phyloP scores from a whole-genome alignment of 2,329 filamentous ascomycete species.

The Pyrenophora tritici-repentis region DNA sequence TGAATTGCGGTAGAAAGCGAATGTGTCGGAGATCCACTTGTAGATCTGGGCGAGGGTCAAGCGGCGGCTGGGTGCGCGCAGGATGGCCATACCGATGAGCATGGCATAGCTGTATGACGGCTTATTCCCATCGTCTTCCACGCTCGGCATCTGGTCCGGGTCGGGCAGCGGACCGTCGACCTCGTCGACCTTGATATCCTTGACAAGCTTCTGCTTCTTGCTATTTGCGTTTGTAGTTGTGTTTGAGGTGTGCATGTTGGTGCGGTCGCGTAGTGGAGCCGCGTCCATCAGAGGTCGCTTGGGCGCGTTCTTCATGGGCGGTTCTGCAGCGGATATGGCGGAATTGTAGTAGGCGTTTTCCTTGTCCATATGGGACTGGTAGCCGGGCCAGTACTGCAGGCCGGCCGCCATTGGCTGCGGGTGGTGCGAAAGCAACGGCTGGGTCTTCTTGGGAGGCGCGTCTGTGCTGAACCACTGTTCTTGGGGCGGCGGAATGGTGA shows the following conservation, averaged over 20 bases:
- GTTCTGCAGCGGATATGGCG: conserved; percentile 36
- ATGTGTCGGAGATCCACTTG: conserved; percentile 98
- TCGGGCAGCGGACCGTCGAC: conserved; percentile 64
- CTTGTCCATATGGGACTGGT: conserved; percentile 53
- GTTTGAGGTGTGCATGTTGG: not conserved
- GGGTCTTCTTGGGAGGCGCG: conserved; percentile 68
- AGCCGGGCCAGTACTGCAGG: conserved; percentile 58
- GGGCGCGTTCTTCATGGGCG: conserved; percentile 39
- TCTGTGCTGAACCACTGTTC: conserved; percentile 63
- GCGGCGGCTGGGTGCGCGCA: conserved; percentile 79
- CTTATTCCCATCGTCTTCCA: conserved; percentile 86
- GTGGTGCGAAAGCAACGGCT: conserved; percentile 53
- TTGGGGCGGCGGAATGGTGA: conserved; percentile 69
- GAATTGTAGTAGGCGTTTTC: conserved; percentile 54
- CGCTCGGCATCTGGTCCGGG: conserved; percentile 76
- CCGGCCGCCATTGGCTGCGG: conserved; percentile 52
- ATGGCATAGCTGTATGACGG: conserved; percentile 92
- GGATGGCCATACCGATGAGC: conserved; percentile 95
- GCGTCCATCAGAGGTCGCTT: conserved; percentile 74
- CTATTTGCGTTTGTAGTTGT: conserved; percentile 58
- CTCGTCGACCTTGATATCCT: conserved; percentile 55
- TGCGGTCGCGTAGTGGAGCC: conserved; percentile 71
- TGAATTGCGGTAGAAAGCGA: conserved; percentile 77
- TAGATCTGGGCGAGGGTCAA: conserved; percentile 95
- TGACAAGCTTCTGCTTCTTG: conserved; percentile 68